Percentiles rank a stretch among this genome's conserved stretches.
Evolutionary conservation across 768 basidiomycete genomes (phyloP).

Genomic region (Sistotremastrum niveocremeum): DNA sequence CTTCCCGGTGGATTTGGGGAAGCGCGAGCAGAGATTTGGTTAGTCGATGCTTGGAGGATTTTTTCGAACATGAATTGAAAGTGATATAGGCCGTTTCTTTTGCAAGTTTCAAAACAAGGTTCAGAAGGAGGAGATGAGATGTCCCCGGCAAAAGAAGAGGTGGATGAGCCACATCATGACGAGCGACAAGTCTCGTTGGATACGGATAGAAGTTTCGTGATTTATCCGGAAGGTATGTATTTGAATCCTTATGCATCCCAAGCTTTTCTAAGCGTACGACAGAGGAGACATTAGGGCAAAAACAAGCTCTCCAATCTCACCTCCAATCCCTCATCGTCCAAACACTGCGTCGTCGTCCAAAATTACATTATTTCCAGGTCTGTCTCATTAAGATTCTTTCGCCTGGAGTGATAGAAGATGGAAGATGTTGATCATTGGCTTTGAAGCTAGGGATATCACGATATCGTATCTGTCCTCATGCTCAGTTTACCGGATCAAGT

Average conservation of each 20-base stretch:
- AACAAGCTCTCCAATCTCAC: constrained; percentile 45
- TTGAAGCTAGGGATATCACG: constrained; percentile 67
- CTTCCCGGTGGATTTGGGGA: constrained; percentile 50
- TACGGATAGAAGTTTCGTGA: constrained; percentile 85
- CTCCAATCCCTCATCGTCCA: constrained; percentile 63
- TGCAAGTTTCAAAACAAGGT: constrained; percentile 13
- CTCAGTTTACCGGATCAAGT: constrained; percentile 54
- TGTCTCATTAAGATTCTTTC: constrained; percentile 1
- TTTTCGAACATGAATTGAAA: constrained; percentile 1
- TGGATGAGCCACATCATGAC: constrained; percentile 40
- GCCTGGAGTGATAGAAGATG: neutral
- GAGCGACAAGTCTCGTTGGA: constrained; percentile 82
- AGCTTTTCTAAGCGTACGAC: neutral
- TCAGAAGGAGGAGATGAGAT: neutral
- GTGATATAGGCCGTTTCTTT: constrained; percentile 25
- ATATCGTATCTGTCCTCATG: constrained; percentile 75
- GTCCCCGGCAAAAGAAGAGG: neutral
- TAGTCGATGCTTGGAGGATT: constrained; percentile 10
- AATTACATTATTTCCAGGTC: constrained; percentile 76
- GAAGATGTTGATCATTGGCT: neutral
- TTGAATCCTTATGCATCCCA: neutral
- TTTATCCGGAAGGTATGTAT: constrained; percentile 75
- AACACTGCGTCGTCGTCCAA: constrained; percentile 59
- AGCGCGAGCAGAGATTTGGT: constrained; percentile 46
- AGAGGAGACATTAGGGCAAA: constrained; percentile 19